phyloP scores from a whole-genome alignment of 2,329 filamentous ascomycete genomes.

The Chrysoporthe puriensis region DNA sequence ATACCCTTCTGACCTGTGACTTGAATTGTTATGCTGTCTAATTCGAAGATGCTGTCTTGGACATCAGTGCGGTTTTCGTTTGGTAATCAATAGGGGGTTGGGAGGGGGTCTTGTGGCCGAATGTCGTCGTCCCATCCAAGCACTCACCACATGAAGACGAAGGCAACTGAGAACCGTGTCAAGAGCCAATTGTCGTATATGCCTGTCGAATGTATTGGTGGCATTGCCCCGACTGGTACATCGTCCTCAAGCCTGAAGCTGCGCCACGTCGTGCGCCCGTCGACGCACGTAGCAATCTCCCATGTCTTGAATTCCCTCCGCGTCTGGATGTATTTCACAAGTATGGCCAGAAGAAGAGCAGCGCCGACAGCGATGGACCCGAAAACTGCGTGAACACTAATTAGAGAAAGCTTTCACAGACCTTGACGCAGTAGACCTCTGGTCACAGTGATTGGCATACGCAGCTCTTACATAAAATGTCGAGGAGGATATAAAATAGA shows the following conservation, averaged over 20 bases:
- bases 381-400: background rate
- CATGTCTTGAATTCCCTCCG: constrained; percentile 21
- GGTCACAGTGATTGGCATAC: no score
- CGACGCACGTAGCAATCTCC: constrained; percentile 14
- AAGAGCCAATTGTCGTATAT: constrained; percentile 27
- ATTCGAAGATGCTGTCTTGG: constrained; percentile 17
- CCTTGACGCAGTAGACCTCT: no score
- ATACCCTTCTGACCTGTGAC: constrained; percentile 31
- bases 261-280: constrained; percentile 16
- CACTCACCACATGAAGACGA: constrained; percentile 23
- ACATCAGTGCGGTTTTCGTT: background rate
- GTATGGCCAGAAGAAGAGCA: constrained; percentile 18
- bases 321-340: constrained; percentile 24
- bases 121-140: background rate
- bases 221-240: background rate
- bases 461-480: constrained; percentile 8
- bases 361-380: constrained; percentile 14
- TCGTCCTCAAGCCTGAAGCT: constrained; percentile 21
- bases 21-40: constrained; percentile 15
- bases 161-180: constrained; percentile 24
- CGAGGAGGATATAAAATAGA: constrained; percentile 13
- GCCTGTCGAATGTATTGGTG: constrained; percentile 1
- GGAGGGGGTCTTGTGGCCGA: background rate
- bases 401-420: background rate
- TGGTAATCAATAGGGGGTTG: background rate